phyloP scores from a whole-genome alignment of 2,329 filamentous ascomycete species.

The Cladophialophora psammophila region DNA sequence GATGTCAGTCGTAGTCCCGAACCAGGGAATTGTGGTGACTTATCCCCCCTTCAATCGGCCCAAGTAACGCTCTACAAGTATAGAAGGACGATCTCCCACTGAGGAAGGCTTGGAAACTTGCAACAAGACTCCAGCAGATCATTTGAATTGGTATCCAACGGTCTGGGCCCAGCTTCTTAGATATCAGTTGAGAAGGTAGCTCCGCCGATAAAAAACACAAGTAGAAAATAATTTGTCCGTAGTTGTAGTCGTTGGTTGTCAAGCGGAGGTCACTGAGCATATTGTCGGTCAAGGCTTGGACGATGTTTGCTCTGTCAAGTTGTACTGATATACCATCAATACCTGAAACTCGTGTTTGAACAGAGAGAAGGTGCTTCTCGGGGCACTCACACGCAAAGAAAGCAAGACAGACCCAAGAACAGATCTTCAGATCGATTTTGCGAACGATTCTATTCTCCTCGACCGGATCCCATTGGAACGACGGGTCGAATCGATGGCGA shows the following conservation, averaged over 20 bases:
- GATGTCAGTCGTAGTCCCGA: background rate
- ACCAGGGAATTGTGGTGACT: background rate
- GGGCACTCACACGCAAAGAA: conserved; percentile 5
- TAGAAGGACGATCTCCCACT: conserved; percentile 52
- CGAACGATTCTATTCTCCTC: conserved; percentile 36
- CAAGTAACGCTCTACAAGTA: conserved; percentile 54
- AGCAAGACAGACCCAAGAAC: conserved; percentile 49
- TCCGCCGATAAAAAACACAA: conserved; percentile 61
- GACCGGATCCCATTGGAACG: conserved; percentile 26
- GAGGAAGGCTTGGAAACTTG: conserved; percentile 53
- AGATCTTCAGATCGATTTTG: conserved; percentile 39
- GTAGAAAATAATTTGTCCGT: conserved; percentile 64
- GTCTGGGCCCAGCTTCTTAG: conserved; percentile 62
- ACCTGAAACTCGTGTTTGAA: background rate
- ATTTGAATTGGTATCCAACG: conserved; percentile 65
- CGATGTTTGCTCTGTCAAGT: conserved; percentile 65
- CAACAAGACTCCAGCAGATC: conserved; percentile 46
- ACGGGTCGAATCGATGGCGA: conserved; percentile 56
- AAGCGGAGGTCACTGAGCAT: conserved; percentile 55
- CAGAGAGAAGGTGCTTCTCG: background rate
- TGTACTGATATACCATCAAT: conserved; percentile 49
- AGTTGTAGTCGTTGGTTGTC: conserved; percentile 45
- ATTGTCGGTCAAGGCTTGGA: conserved; percentile 65
- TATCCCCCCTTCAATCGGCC: conserved; percentile 54
- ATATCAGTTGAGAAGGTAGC: conserved; percentile 64